These are phyloP conservation scores for Phyllosticta capitalensis DNA, from an alignment of 2,329 filamentous ascomycete species.

Conservation along the genomic window DNA sequence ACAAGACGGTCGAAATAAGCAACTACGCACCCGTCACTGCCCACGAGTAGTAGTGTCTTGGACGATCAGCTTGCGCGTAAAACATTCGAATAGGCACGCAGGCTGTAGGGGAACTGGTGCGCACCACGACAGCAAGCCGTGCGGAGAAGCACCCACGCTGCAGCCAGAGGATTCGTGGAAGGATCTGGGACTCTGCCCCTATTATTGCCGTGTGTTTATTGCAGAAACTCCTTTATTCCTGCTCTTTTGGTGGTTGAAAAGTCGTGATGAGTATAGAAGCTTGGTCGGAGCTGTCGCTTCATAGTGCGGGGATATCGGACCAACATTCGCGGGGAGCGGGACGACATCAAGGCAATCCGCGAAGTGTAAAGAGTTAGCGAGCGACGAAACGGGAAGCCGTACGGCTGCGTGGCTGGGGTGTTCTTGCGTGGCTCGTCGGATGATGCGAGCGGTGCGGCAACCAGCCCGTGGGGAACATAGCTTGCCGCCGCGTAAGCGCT, in stretches of 20 bases:
- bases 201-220: background rate
- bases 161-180: background rate
- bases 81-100: background rate
- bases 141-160: background rate
- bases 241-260: background rate
- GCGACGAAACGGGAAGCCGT: background rate
- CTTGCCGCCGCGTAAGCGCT: conserved; percentile 5
- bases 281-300: background rate
- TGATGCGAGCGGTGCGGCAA: background rate
- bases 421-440: background rate
- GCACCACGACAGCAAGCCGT: background rate
- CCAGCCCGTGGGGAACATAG: background rate
- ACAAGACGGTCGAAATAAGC: background rate
- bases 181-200: background rate
- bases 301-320: background rate
- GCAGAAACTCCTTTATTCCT: background rate
- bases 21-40: background rate
- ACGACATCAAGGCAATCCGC: background rate
- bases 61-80: background rate
- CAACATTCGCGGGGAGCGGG: background rate
- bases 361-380: background rate
- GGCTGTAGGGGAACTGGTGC: background rate
- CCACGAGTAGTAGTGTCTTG: background rate
- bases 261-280: background rate
- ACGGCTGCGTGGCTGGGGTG: background rate